Evolutionary conservation across 768 basidiomycete species (phyloP), one percentile per base, ranked within the genome.

Genomic region (Epithele typhae): DNA sequence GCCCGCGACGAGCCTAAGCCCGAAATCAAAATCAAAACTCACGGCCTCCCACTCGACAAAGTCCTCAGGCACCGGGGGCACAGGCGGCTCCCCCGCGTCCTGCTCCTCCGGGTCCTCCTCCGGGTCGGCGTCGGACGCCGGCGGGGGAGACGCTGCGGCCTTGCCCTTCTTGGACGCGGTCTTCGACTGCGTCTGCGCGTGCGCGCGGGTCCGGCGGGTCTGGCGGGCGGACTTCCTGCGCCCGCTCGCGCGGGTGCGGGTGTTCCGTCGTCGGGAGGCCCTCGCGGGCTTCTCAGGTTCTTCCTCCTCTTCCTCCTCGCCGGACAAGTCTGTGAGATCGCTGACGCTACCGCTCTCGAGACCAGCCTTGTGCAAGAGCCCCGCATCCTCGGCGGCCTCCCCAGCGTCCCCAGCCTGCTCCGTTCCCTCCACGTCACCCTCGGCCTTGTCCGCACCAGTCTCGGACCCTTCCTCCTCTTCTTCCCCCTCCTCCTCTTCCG

Each of bases 31-130:
- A 25, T 17, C 33, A 42, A 25, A 36, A 70, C 81, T 58, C 49
- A 92, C 93, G 57, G 87, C 87, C 70, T 95, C 90, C 93, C 94
- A 97, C 64, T 95, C 92, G 33, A 90, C 63, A 56, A 88, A 88
- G 39, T 75, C 76, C 1, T 70, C 69, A 4, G 74, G 75, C 18
- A 66, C 44, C 8, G 53, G 58, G n/a, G 56, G 58, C 11, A 27
- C 43, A 49, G 34, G 30, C 24, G 41, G 45, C 33, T 59, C 64
- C 14, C 49, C 56, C 37, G 55, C 52, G 3, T 48, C 25, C 18
- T 59, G 59, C 27, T 58, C 51, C 38, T 65, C 39, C 2, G 46
- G 19, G n/a, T n/a, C n/a, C n/a, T n/a, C n/a, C 32, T 60, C 53
- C 3, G 57, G 42, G 36, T 58, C 51, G 27, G 40, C 51, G 12